Evolutionary conservation across 805 yeast genomes (phyloP).

Genomic region (Saturnispora dispora): DNA sequence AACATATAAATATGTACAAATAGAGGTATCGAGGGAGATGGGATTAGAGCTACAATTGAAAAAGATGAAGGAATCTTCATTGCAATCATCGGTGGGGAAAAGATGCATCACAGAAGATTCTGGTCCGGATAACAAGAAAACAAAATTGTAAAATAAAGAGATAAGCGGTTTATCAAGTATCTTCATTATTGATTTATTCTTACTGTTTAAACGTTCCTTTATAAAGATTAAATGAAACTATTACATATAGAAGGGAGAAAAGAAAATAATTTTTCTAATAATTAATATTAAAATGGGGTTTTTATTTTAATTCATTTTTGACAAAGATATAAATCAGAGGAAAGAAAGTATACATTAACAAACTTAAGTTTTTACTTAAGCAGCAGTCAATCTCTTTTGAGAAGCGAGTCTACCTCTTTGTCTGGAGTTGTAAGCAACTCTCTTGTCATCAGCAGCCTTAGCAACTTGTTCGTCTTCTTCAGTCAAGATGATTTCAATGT

Average conservation of each 20-base stretch:
- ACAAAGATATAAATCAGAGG: constrained; percentile 11
- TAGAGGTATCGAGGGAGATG: constrained; percentile 14
- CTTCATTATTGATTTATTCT: neutral
- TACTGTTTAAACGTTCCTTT: neutral
- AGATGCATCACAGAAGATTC: neutral
- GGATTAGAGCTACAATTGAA: neutral
- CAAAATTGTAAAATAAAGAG: neutral
- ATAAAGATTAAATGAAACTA: neutral
- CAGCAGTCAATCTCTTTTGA: constrained; percentile 79
- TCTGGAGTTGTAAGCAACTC: constrained; percentile 74
- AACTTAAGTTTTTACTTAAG: constrained; percentile 18
- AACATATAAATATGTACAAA: constrained; percentile 18
- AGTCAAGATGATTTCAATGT: constrained; percentile 93
- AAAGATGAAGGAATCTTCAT: neutral
- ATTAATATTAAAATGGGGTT: neutral
- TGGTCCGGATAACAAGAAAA: neutral
- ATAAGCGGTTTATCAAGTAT: too few relatives aligned
- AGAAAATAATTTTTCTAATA: neutral
- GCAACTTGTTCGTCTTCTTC: constrained; percentile 92
- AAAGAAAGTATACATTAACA: constrained; percentile 8
- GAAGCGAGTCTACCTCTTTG: constrained; percentile 87
- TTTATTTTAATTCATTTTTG: neutral
- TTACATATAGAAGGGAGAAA: neutral
- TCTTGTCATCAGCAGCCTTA: constrained; percentile 55
- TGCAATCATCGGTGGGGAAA: neutral